Conservation (phyloP, 805 yeast genomes). For the Nakazawaea sp. region DNA sequence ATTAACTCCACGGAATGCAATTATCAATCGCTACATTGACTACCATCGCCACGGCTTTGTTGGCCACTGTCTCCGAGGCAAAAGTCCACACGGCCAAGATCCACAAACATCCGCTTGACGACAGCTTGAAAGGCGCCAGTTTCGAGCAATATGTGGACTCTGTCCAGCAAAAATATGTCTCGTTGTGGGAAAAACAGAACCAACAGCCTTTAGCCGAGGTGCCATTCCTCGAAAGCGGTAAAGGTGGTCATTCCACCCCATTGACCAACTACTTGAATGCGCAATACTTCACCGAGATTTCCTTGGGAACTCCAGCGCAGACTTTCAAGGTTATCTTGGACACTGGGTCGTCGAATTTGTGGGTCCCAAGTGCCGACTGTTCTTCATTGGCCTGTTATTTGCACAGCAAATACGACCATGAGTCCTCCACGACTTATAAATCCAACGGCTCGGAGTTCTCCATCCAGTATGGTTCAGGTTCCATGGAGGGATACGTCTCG, state of each 20-base stretch:
- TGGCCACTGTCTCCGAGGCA: slow-evolving; percentile 29
- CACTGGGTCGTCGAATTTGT: slow-evolving; percentile 93
- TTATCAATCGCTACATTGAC: slow-evolving; percentile 30
- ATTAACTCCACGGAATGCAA: slow-evolving; percentile 20
- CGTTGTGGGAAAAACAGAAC: slow-evolving; percentile 26
- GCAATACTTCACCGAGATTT: slow-evolving; percentile 89
- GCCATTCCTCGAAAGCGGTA: slow-evolving; percentile 32
- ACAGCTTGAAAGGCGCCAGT: slow-evolving; percentile 35
- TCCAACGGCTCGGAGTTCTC: slow-evolving; percentile 81
- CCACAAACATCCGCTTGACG: slow-evolving; percentile 39
- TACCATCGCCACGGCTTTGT: slow-evolving; percentile 33
- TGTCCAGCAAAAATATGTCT: slow-evolving; percentile 41
- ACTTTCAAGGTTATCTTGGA: slow-evolving; percentile 89
- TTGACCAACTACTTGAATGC: slow-evolving; percentile 92
- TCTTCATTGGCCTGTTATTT: slow-evolving; percentile 91
- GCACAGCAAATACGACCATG: slow-evolving; percentile 87
- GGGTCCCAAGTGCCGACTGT: slow-evolving; percentile 92
- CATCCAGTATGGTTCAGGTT: slow-evolving; percentile 89
- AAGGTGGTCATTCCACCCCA: slow-evolving; percentile 65
- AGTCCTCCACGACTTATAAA: slow-evolving; percentile 73
- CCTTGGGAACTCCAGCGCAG: slow-evolving; percentile 91
- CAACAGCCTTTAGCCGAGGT: slow-evolving; percentile 25
- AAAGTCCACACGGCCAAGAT: slow-evolving; percentile 40
- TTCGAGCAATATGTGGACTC: slow-evolving; percentile 42
- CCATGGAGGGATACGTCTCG: slow-evolving; percentile 87